Conservation (phyloP, 805 yeast genomes). For the Millerozyma acaciae region DNA sequence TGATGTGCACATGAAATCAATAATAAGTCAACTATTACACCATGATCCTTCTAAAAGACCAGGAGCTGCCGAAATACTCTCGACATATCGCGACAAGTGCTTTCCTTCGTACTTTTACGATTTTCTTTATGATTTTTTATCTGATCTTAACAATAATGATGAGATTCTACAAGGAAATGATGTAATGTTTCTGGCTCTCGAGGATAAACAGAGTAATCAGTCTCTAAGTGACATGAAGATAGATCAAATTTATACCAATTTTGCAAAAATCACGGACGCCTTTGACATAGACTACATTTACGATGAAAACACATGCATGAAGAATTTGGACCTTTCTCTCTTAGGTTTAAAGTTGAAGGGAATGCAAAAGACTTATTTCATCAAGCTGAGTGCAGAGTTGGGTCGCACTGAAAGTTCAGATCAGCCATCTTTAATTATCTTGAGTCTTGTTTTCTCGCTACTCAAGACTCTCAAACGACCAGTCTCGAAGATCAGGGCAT, state of each 20-base stretch:
- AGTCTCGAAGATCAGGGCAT: slow-evolving; percentile 58
- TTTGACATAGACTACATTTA: slow-evolving; percentile 20
- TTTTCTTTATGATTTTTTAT: slow-evolving; percentile 66
- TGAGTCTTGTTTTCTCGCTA: slow-evolving; percentile 56
- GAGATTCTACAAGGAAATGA: slow-evolving; percentile 11
- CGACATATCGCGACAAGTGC: slow-evolving; percentile 42
- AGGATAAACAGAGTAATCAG: slow-evolving; percentile 16
- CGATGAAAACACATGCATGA: slow-evolving; percentile 1
- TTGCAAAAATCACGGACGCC: slow-evolving; percentile 38
- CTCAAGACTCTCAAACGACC: slow-evolving; percentile 60
- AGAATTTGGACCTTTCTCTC: slow-evolving; percentile 20
- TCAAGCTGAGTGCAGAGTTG: slow-evolving; percentile 30
- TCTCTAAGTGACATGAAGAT: slow-evolving; percentile 46
- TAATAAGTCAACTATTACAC: slow-evolving; percentile 62
- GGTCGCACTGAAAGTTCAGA: slow-evolving; percentile 23
- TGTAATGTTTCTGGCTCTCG: no score
- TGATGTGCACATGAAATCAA: slow-evolving; percentile 45
- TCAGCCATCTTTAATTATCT: slow-evolving; percentile 53
- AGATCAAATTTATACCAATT: slow-evolving; percentile 55
- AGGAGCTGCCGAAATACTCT: slow-evolving; percentile 51
- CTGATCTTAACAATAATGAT: slow-evolving; percentile 22
- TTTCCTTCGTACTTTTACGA: slow-evolving; percentile 70
- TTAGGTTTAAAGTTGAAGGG: slow-evolving; percentile 50
- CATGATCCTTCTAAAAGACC: slow-evolving; percentile 60
- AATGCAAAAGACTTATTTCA: slow-evolving; percentile 40